Evolutionary conservation across 257 asterid genomes (phyloP), one percentile per base, ranked within the genome.

Genomic region (Primulina eburnea): DNA sequence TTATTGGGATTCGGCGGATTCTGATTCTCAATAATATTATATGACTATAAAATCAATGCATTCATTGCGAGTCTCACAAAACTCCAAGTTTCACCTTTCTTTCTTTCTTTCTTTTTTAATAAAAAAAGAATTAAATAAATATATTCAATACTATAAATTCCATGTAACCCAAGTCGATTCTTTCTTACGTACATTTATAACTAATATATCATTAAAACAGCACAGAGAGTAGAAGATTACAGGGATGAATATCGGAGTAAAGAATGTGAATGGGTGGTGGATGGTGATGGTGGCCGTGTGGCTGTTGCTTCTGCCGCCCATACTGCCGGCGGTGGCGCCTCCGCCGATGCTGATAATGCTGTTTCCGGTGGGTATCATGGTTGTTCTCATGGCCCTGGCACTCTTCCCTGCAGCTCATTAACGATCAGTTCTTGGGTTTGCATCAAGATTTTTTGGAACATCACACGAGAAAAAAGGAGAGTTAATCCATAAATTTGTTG

Each of bases 361-460:
- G 17, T 84, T 84, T 69, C 89, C 89, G 64, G 81, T 84, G 62
- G 83, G 87, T 61, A 82, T 84, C 16, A 71, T 84, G 87, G 89
- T 82, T 16, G 71, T 84, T 40, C 87, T 84, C 62, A 70, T 84
- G 79, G 82, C 79, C 21, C 55, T 84, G 72, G 87, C 89, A 47
- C 60, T 84, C 62, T 77, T 80, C n/a, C 87, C 85, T 0, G 18
- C 73, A 11, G 53, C 53, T 8, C 16, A 43, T 43, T 43, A 43
- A 43, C 6, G 2, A 40, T 40, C 50, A 11, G 8, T 37, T 37
- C 43, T 37, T 28, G 30, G 30, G 30, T 28, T 28, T 2, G 30
- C 4, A 28, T 28, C 30, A 28, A 28, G 30, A 28, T 28, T 2
- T 28, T 28, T 28, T 28, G 4, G 30, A 4, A 28, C 4, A 28